Evolutionary conservation across 371 early-diverging fungal species (phyloP).

Genomic region (Haplosporangium sp.): DNA sequence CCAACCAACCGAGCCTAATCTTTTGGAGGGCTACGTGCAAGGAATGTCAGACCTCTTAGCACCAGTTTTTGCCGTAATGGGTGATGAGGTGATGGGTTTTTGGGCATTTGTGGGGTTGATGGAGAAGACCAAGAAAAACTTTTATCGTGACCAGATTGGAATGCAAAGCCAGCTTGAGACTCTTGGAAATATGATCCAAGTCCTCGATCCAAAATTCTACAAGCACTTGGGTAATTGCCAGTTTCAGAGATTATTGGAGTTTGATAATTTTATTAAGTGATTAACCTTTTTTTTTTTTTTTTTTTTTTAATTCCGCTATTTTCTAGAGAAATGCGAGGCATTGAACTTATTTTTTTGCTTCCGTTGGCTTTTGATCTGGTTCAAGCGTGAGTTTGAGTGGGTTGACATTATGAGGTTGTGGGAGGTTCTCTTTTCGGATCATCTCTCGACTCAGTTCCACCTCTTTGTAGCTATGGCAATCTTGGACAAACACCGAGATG

Average conservation of each 20-base stretch:
- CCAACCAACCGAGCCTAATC: conserved; percentile 16
- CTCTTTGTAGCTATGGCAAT: conserved; percentile 93
- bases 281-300: neutral
- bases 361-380: conserved; percentile 96
- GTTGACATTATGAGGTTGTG: conserved; percentile 84
- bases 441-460: conserved; percentile 82
- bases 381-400: conserved; percentile 95
- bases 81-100: conserved; percentile 91
- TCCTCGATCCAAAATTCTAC: conserved; percentile 85
- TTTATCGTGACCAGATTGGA: conserved; percentile 86
- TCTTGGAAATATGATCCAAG: conserved; percentile 79
- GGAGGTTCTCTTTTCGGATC: conserved; percentile 93
- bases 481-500: conserved; percentile 82
- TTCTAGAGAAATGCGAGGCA: conserved; percentile 77
- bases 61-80: conserved; percentile 88
- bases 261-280: too few relatives aligned
- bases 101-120: conserved; percentile 93
- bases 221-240: conserved; percentile 69
- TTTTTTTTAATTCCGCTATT: neutral
- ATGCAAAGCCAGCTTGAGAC: conserved; percentile 89
- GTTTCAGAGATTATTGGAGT: too few relatives aligned
- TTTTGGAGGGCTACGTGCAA: conserved; percentile 87
- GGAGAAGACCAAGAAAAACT: conserved; percentile 87
- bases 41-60: conserved; percentile 96
- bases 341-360: conserved; percentile 93